These are phyloP conservation scores for Phytophthora fragariae DNA, from an alignment of 352 stramenopile genomes.

Conservation along the genomic window DNA sequence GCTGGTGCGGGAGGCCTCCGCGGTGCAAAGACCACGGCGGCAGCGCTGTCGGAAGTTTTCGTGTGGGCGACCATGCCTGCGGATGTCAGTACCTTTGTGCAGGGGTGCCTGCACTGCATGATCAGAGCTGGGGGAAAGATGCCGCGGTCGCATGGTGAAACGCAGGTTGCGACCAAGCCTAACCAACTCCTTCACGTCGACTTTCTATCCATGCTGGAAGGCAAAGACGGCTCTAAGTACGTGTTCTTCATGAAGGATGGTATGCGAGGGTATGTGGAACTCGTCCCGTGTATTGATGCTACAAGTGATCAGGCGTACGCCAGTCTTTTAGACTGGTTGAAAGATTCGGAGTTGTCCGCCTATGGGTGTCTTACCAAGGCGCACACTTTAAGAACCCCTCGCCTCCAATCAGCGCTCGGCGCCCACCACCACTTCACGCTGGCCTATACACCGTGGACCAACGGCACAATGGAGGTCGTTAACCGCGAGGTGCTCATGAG, in stretches of 20 bases:
- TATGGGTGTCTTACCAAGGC: not conserved
- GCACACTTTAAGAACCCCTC: not conserved
- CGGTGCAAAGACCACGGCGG: too few species aligned
- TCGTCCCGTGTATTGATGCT: not conserved
- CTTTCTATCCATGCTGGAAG: not conserved
- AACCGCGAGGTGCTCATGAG: conserved; percentile 30
- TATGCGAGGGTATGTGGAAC: not conserved
- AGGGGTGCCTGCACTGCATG: not conserved
- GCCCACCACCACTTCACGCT: not conserved
- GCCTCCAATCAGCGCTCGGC: not conserved
- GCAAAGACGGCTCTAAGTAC: not conserved
- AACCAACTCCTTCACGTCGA: not conserved
- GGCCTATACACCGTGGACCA: too few species aligned
- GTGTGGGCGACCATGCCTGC: not conserved
- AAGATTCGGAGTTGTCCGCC: not conserved
- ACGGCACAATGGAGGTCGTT: conserved; percentile 37
- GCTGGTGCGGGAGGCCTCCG: not conserved
- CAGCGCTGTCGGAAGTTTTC: not conserved
- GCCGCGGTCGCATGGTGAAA: not conserved
- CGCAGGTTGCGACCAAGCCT: not conserved
- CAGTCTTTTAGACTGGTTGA: not conserved
- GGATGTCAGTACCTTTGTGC: not conserved
- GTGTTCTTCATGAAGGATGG: not conserved
- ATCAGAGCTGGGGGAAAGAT: not conserved
- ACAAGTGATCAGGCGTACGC: not conserved